Evolutionary conservation across 345 rosid genomes (phyloP), one percentile per base, ranked within the genome.

Genomic region (Camelina neglecta): DNA sequence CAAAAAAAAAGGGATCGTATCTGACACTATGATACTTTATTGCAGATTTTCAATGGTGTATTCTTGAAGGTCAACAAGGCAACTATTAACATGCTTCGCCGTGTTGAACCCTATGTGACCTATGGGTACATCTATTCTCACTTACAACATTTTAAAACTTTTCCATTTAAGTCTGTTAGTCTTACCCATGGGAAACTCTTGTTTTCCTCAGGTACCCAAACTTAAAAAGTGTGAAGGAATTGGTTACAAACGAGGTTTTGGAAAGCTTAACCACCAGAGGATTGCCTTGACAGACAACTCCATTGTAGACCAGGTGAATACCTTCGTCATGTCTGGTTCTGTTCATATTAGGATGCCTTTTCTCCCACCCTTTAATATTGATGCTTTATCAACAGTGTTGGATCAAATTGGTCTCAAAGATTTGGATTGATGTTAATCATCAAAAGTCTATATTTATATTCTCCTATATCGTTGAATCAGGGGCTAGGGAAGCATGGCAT

Each of bases 101-200:
- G 92, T 83, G 92, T 91, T 67, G 93, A 91, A 49, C 96, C 96
- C 13, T 91, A 83, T 59, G 92, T 91, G 33, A 91, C 96, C 3
- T 91, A 81, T 12, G 92, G 92, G 93, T 90, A 84, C 41, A n/a
- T 11, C 20, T 33, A 11, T 65, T 26, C 29, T 48, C 18, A 7
- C 29, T 61, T 48, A 29, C 49, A 45, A 29, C 48, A 44, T 44
- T 12, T 13, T 16, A 13, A 48, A 13, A 23, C 5, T 5, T 47
- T 11, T 7, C n/a, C 6, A 53, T 35, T 7, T 20, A 53, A 11
- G 5, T 61, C 0, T 7, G 11, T 42, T 12, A 0, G 48, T 12
- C 38, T 53, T 66, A 39, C 39, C n/a, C 36, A 42, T n/a, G n/a
- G 4, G 44, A 7, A 7, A 26, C 50, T 58, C 29, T 11, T 4